Conservation (phyloP, 2,329 filamentous ascomycete genomes). For the Aspergillus unguis region DNA sequence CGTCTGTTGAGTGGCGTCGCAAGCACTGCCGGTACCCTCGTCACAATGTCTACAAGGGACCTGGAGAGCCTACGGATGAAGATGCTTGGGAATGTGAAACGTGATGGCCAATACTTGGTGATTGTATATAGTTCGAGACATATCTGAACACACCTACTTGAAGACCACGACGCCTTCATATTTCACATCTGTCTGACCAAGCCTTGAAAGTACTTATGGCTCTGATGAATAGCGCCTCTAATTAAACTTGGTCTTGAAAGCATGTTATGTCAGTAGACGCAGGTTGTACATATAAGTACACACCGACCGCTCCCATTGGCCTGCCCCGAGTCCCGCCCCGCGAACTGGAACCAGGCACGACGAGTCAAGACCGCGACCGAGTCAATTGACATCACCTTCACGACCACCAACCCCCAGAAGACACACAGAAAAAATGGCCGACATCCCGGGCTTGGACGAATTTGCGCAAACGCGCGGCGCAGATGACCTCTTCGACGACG, state of each 20-base stretch:
- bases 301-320: constrained; percentile 24
- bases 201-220: too few relatives aligned
- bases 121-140: background rate
- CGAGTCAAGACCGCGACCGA: constrained; percentile 4
- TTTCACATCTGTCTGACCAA: too few relatives aligned
- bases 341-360: too few relatives aligned
- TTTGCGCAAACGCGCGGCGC: constrained; percentile 50
- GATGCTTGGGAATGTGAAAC: constrained; percentile 32
- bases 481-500: constrained; percentile 52
- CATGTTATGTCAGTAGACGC: too few relatives aligned
- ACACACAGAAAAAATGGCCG: constrained; percentile 11
- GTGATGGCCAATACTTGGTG: constrained; percentile 8
- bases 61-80: constrained; percentile 33
- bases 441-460: constrained; percentile 39
- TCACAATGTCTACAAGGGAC: constrained; percentile 31
- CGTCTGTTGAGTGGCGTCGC: constrained; percentile 43
- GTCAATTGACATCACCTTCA: constrained; percentile 2
- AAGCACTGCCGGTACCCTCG: constrained; percentile 46
- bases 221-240: too few relatives aligned
- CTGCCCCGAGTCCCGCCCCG: background rate
- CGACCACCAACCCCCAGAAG: background rate
- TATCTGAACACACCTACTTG: too few relatives aligned
- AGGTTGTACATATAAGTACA: background rate
- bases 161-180: too few relatives aligned
- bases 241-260: too few relatives aligned